Evolutionary conservation across 352 stramenopile species (phyloP).

Genomic region (Phytophthora crassamura): DNA sequence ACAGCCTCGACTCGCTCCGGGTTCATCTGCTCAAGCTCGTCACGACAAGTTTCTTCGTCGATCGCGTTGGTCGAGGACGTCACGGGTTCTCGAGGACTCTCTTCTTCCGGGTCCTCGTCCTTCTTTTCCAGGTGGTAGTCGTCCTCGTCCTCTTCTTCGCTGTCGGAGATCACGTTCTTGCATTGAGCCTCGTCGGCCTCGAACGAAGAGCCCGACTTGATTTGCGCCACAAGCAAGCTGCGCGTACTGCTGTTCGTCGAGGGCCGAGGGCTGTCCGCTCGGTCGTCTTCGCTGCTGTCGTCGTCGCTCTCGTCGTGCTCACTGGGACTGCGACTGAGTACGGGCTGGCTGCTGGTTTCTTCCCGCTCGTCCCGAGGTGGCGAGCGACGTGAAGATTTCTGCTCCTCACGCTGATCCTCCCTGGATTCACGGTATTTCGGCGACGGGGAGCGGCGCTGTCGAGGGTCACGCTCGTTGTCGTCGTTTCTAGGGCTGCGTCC

Average conservation of each 20-base stretch:
- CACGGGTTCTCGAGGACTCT: conserved; percentile 44
- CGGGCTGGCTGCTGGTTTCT: conserved; percentile 6
- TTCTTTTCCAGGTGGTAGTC: conserved; percentile 37
- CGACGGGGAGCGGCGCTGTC: conserved; percentile 20
- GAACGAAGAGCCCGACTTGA: conserved; percentile 54
- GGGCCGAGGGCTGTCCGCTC: conserved; percentile 24
- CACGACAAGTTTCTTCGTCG: conserved; percentile 21
- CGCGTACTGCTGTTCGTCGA: conserved; percentile 39
- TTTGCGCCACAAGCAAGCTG: conserved; percentile 63
- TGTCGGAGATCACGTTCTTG: conserved; percentile 38
- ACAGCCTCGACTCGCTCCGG: neutral
- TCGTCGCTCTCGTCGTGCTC: conserved; percentile 25
- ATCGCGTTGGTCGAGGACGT: conserved; percentile 21
- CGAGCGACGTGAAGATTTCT: conserved; percentile 9
- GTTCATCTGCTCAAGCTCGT: conserved; percentile 19
- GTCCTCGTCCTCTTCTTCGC: conserved; percentile 43
- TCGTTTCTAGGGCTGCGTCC: conserved; percentile 14
- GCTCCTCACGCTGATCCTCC: conserved; percentile 8
- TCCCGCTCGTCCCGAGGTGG: conserved; percentile 14
- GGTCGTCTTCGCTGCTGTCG: conserved; percentile 43
- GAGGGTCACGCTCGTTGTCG: conserved; percentile 9
- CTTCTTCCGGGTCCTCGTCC: conserved; percentile 43
- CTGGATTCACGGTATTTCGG: conserved; percentile 19
- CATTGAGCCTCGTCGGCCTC: conserved; percentile 3
- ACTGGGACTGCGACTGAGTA: conserved; percentile 8